Evolutionary conservation across 148 eudicot species (phyloP).

Genomic region (Fagopyrum tataricum): DNA sequence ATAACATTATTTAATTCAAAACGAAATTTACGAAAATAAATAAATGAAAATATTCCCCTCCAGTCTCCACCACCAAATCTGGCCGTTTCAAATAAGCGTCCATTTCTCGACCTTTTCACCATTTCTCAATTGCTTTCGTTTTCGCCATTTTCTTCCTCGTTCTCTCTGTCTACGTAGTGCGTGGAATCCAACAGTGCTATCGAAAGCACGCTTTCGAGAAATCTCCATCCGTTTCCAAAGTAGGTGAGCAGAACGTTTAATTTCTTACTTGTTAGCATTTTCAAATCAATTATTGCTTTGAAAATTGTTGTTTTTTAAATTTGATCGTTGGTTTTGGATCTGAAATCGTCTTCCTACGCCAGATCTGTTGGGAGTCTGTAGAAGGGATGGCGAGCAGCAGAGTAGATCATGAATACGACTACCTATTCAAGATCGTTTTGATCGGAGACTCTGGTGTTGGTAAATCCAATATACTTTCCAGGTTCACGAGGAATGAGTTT

Average conservation of each 20-base stretch:
- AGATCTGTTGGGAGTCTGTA: constrained; percentile 21
- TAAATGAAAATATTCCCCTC: constrained; percentile 1
- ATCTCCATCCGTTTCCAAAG: constrained; percentile 2
- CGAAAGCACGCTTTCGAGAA: neutral
- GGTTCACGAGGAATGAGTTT: constrained; percentile 71
- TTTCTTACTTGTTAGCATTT: neutral
- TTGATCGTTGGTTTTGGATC: constrained; percentile 21
- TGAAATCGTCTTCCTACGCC: constrained; percentile 16
- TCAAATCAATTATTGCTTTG: neutral
- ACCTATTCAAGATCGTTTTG: constrained; percentile 67
- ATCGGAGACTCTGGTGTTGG: constrained; percentile 77
- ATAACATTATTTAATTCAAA: neutral
- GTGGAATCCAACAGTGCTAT: neutral
- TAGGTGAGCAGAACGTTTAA: constrained; percentile 8
- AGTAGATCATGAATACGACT: constrained; percentile 71
- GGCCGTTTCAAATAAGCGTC: constrained; percentile 19
- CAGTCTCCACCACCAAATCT: constrained; percentile 17
- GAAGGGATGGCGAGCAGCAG: constrained; percentile 44
- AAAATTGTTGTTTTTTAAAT: neutral
- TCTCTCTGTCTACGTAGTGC: constrained; percentile 10
- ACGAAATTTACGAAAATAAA: constrained; percentile 7
- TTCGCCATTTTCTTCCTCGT: constrained; percentile 9
- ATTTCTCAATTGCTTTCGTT: constrained; percentile 15
- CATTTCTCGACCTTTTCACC: constrained; percentile 26
- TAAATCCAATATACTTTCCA: constrained; percentile 59